Evolutionary conservation across 345 rosid species (phyloP).

Genomic region (Cardamine occulta): DNA sequence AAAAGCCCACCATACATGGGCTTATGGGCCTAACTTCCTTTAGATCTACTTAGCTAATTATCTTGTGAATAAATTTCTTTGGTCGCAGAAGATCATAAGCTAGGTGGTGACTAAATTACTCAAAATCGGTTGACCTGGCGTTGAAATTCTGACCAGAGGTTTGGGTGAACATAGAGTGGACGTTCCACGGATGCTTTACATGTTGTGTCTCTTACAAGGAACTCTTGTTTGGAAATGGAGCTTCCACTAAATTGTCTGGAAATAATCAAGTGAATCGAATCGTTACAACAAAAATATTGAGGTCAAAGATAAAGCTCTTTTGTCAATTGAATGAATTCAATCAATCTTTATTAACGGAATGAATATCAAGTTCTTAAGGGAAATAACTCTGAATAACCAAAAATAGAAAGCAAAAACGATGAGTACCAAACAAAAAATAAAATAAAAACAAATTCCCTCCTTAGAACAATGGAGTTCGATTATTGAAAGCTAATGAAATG

Average conservation of each 20-base stretch:
- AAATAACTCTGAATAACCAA: no score
- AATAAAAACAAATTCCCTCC: no score
- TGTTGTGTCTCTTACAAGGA: not conserved
- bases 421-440: no score
- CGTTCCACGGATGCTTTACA: not conserved
- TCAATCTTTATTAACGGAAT: not conserved
- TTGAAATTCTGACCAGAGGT: not conserved
- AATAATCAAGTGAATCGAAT: not conserved
- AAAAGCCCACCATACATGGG: conserved; percentile 15
- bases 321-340: not conserved
- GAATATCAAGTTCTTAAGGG: not conserved
- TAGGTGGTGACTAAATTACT: no score
- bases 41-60: not conserved
- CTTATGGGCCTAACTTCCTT: conserved; percentile 16
- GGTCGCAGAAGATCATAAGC: no score
- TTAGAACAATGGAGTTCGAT: not conserved
- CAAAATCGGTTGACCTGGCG: not conserved
- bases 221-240: no score
- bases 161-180: no score
- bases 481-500: not conserved
- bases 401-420: no score
- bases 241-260: no score
- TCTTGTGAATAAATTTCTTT: not conserved
- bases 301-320: not conserved
- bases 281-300: not conserved